Percentiles rank a stretch among this genome's conserved stretches.
Evolutionary conservation across 2,329 filamentous ascomycete species (phyloP).

Genomic region (Chrysoporthe cubensis): DNA sequence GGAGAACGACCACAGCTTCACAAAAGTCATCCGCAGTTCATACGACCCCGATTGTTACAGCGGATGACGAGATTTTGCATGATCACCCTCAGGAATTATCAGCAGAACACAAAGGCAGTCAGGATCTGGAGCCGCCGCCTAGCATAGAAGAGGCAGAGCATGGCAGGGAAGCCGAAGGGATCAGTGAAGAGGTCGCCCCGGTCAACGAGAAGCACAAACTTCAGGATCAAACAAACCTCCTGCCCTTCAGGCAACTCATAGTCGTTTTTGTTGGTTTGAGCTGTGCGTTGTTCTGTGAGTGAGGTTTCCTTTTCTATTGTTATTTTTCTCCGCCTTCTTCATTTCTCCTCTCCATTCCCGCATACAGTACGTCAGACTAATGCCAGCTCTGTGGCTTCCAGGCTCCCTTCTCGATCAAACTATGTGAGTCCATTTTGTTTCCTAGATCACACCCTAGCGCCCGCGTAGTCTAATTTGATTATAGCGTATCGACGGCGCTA

Average conservation of each 20-base stretch:
- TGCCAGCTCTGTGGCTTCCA: background rate
- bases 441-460: background rate
- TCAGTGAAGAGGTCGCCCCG: background rate
- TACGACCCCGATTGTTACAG: background rate
- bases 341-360: background rate
- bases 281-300: slow-evolving; percentile 17
- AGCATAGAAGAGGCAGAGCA: background rate
- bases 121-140: background rate
- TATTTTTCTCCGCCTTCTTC: background rate
- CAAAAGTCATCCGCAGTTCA: background rate
- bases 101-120: background rate
- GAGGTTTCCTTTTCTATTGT: background rate
- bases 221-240: slow-evolving; percentile 15
- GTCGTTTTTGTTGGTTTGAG: slow-evolving; percentile 13
- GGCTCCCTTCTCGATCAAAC: slow-evolving; percentile 16
- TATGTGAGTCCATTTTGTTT: background rate
- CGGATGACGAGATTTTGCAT: background rate
- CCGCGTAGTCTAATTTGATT: background rate
- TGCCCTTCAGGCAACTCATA: slow-evolving; percentile 12
- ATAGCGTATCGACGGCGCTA: slow-evolving; percentile 13
- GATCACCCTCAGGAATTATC: background rate
- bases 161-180: background rate
- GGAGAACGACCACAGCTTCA: background rate
- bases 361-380: background rate
- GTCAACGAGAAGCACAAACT: slow-evolving; percentile 2